These are phyloP conservation scores for Barnettozyma californica DNA, from an alignment of 805 yeast species.

Conservation along the genomic window DNA sequence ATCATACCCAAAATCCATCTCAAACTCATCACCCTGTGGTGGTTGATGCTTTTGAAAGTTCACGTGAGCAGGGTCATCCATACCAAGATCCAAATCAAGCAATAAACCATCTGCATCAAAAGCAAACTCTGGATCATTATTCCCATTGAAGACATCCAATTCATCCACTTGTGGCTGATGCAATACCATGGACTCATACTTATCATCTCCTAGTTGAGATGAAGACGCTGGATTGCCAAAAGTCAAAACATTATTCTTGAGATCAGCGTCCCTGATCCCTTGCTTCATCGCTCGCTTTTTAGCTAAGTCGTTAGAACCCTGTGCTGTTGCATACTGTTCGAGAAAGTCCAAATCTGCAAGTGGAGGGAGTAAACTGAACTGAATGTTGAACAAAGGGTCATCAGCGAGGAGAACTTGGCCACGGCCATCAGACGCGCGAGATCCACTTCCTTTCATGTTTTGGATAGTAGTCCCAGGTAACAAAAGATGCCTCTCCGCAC, in stretches of 20 bases:
- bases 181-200: background rate
- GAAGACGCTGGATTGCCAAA: background rate
- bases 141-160: constrained; percentile 3
- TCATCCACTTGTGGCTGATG: constrained; percentile 8
- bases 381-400: constrained; percentile 34
- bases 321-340: background rate
- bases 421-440: background rate
- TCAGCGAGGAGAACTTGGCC: constrained; percentile 26
- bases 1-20: constrained; percentile 10
- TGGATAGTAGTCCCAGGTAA: background rate
- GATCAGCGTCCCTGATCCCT: constrained; percentile 15
- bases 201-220: constrained; percentile 6
- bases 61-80: background rate
- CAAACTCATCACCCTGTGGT: constrained; percentile 1
- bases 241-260: constrained; percentile 15
- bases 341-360: constrained; percentile 17
- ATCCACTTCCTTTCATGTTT: background rate
- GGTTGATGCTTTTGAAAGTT: background rate
- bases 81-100: constrained; percentile 10
- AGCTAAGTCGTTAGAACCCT: background rate
- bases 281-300: constrained; percentile 4
- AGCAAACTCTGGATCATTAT: constrained; percentile 20
- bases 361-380: constrained; percentile 27
- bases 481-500: background rate
- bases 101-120: constrained; percentile 25